Conservation (phyloP, 2,329 filamentous ascomycete genomes). For the Pseudocercospora vitis region DNA sequence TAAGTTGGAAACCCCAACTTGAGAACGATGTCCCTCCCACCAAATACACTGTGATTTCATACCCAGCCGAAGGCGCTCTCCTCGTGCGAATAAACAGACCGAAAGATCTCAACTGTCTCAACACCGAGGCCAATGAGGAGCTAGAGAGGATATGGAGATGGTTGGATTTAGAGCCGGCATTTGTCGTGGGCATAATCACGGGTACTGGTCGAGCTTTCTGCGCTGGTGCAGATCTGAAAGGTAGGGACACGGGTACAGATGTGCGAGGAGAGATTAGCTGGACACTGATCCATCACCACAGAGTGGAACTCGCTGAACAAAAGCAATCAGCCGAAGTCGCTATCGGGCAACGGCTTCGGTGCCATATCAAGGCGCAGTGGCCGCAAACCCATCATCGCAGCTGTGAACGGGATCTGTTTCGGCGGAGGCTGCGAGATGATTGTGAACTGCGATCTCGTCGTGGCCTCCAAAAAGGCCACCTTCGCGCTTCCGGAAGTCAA, state of each 20-base stretch:
- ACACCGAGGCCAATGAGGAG: slow-evolving; percentile 35
- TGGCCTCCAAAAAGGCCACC: slow-evolving; percentile 58
- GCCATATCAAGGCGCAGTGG: slow-evolving; percentile 65
- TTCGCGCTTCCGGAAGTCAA: slow-evolving; percentile 73
- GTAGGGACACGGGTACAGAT: slow-evolving; percentile 20
- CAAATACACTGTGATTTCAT: slow-evolving; percentile 35
- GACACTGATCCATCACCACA: slow-evolving; percentile 18
- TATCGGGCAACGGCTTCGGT: slow-evolving; percentile 58
- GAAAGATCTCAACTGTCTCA: slow-evolving; percentile 40
- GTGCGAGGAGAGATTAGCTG: neutral
- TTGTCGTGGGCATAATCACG: slow-evolving; percentile 38
- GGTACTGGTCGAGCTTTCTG: slow-evolving; percentile 40
- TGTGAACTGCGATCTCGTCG: slow-evolving; percentile 68
- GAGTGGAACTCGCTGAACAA: slow-evolving; percentile 39
- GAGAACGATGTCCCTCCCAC: slow-evolving; percentile 25
- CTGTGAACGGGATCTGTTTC: slow-evolving; percentile 72
- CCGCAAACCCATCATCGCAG: slow-evolving; percentile 73
- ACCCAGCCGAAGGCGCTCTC: slow-evolving; percentile 35
- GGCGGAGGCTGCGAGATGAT: slow-evolving; percentile 78
- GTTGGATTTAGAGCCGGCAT: slow-evolving; percentile 37
- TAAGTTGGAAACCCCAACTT: slow-evolving; percentile 27
- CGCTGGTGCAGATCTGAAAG: slow-evolving; percentile 41
- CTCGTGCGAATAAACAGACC: slow-evolving; percentile 39
- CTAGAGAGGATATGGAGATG: slow-evolving; percentile 36
- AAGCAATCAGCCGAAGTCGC: slow-evolving; percentile 25